phyloP scores from a whole-genome alignment of 169 alveolate species.

The Cryptosporidium canis region DNA sequence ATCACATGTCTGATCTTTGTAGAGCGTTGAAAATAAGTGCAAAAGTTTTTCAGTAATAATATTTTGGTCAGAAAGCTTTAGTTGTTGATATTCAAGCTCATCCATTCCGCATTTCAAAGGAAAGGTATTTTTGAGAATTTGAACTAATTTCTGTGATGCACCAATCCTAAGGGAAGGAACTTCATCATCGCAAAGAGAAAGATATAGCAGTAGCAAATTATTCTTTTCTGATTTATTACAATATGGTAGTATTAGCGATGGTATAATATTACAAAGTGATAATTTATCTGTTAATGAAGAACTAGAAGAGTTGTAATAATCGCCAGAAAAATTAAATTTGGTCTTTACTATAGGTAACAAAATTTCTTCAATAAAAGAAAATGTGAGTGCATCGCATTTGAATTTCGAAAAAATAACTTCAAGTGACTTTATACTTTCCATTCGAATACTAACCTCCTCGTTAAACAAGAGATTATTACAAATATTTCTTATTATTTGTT shows the following conservation, averaged over 20 bases:
- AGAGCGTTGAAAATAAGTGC: not conserved
- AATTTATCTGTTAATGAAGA: constrained; percentile 44
- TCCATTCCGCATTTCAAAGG: constrained; percentile 58
- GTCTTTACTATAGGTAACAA: constrained; percentile 34
- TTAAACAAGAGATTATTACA: constrained; percentile 27
- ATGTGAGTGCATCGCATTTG: not conserved
- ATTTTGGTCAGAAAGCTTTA: constrained; percentile 38
- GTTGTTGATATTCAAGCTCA: not conserved
- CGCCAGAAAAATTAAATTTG: not conserved
- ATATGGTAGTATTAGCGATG: constrained; percentile 49
- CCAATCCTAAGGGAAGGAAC: constrained; percentile 68
- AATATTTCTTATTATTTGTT: not conserved
- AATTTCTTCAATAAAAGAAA: constrained; percentile 25
- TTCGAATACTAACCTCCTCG: constrained; percentile 52
- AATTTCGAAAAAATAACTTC: constrained; percentile 24
- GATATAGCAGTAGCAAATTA: constrained; percentile 15
- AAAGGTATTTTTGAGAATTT: constrained; percentile 28
- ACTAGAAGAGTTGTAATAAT: not conserved
- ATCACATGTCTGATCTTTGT: constrained; percentile 56
- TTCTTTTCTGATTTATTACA: constrained; percentile 42
- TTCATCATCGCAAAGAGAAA: constrained; percentile 66
- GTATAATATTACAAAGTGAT: constrained; percentile 56
- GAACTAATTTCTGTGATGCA: constrained; percentile 53
- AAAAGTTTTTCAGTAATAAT: constrained; percentile 54
- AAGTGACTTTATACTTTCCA: constrained; percentile 34